Base-by-base conservation (phyloP, 306 rosid genomes). In the Calophaca sinica region DNA sequence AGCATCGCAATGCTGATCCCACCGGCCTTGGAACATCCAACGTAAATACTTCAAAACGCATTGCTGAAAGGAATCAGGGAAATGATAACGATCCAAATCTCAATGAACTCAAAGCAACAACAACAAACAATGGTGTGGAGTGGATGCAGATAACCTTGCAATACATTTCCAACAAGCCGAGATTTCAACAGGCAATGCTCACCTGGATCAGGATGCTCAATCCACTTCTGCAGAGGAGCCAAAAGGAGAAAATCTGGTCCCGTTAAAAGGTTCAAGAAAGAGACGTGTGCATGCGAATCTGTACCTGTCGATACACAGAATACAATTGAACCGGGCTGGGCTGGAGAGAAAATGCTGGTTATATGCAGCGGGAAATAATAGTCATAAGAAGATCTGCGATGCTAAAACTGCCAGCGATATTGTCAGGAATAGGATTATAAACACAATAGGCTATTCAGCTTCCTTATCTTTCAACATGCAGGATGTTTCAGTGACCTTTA, bases 181-280 rank as follows among this genome's bases (percentile, higher is more conserved):
- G 51, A 50, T 76, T 64, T 72, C 58, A 3, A 84, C 68, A 9
- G 80, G 75, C 72, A 81, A 78, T 13, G 55, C 73, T 14, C 15
- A 1, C 26, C 26, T 20, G 26, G 26, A 68, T 39, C 26, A 0
- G 26, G 26, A 68, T 39, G 84, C 82, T 65, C 83, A 67, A 28
- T 59, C 86, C 38, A 84, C 79, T n/a, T n/a, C 44, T 81, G 83
- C 66, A 88, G 75, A 49, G 98, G 98, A 71, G 92, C 98, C 36
- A 94, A 86, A 86, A 85, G 91, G 80, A 88, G 97, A 84, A 94
- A 94, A 80, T 86, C 96, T 28, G 89, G 89, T 73, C 87, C 94
- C 45, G 98, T 91, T 41, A 94, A 91, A 89, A 87, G 97, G 89
- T 89, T 94, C 81, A 86, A 80, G 70, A 90, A 78, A 41, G 93